Evolutionary conservation across 257 asterid species (phyloP), one percentile per base, ranked within the genome.

Genomic region (Capsicum rhomboideum): DNA sequence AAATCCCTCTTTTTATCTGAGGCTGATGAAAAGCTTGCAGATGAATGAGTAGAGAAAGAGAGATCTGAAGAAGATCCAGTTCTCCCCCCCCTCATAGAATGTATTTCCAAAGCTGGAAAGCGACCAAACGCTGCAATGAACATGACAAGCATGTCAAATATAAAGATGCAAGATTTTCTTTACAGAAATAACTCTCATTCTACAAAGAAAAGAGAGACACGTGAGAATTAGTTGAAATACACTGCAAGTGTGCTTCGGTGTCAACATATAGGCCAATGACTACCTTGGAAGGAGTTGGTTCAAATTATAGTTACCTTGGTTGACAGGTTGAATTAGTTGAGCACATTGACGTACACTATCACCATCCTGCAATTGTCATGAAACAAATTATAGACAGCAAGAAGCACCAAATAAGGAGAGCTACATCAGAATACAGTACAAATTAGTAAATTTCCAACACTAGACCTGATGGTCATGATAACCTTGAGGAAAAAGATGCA

Each of bases 321-420:
- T 81, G 34, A 40, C 84, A 63, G 90, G 90, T 63, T 80, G 79
- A 74, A 89, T 40, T 82, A 87, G 82, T 26, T 58, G 88, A 44
- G 86, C 90, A 84, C 87, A 86, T 34, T 79, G 85, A 74, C 18
- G 82, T 63, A 9, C 37, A 53, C 40, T 14, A 23, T 40, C 81
- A 84, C 83, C 88, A 44, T 52, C 84, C 92, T 89, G 61, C 49
- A 64, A 34, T 54, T 66, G 17, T 26, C 40, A 56, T 23, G 46
- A 69, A 68, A 82, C 78, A 20, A n/a, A 46, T 50, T 49, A 16
- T 75, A 26, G 63, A 44, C 80, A 23, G 59, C 46, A 77, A 77
- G 81, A 77, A 50, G 28, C 81, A 77, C 50, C 21, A 50, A 29
- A 26, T 18, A 37, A 49, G 37, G 6, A 26, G 34, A 28, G 16